Percentiles rank a stretch among this genome's conserved stretches.
Evolutionary conservation across 192 early-diverging fungal species (phyloP).

Genomic region (Rhizophagus prolifer): DNA sequence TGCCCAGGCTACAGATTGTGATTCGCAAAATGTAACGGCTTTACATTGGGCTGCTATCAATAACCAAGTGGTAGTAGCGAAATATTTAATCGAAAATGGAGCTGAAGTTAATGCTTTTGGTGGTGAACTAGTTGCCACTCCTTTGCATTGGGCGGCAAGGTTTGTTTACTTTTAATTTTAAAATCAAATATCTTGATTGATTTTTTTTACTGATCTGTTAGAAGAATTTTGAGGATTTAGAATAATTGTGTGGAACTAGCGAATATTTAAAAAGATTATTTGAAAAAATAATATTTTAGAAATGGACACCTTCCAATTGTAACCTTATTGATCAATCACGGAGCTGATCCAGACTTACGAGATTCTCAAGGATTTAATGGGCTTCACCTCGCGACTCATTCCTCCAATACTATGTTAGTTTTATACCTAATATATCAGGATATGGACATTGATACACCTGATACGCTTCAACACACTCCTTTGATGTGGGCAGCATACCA

Average conservation of each 20-base stretch:
- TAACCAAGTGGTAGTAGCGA: constrained; percentile 66
- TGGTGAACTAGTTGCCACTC: constrained; percentile 78
- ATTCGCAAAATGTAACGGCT: constrained; percentile 70
- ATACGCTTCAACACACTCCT: constrained; percentile 79
- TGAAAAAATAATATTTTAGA: constrained; percentile 42
- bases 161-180: constrained; percentile 19
- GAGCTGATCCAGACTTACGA: constrained; percentile 69
- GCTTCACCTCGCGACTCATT: constrained; percentile 87
- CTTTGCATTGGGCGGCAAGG: constrained; percentile 92
- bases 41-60: constrained; percentile 87
- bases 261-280: neutral
- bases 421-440: constrained; percentile 68
- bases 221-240: neutral
- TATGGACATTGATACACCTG: constrained; percentile 71
- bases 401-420: constrained; percentile 73
- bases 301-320: constrained; percentile 75
- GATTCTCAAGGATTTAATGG: constrained; percentile 90
- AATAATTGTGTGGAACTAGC: constrained; percentile 18
- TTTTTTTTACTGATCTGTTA: constrained; percentile 4
- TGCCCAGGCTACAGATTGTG: constrained; percentile 51
- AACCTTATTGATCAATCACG: constrained; percentile 68
- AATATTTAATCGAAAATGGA: constrained; percentile 76
- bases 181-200: neutral
- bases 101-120: constrained; percentile 75
- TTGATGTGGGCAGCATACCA: constrained; percentile 97